These are phyloP conservation scores for Scalesia atractyloides DNA, from an alignment of 129 eudicot genomes.

Conservation along the genomic window DNA sequence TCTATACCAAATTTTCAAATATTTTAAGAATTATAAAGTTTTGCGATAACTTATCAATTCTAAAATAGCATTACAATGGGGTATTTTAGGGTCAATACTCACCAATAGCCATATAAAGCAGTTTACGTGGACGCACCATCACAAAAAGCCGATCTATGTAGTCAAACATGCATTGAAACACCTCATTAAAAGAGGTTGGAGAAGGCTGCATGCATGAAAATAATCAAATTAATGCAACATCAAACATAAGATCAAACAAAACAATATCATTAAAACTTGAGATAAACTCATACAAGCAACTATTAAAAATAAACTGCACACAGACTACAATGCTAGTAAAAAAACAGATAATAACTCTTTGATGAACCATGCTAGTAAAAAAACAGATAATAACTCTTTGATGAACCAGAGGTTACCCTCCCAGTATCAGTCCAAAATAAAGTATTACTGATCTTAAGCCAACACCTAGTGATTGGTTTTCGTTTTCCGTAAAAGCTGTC, in stretches of 20 bases:
- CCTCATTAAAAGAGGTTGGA: slow-evolving; percentile 95
- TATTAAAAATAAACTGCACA: neutral
- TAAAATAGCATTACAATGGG: slow-evolving; percentile 5
- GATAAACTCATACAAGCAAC: neutral
- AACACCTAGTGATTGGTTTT: neutral
- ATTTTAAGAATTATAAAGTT: neutral
- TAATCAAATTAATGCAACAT: neutral
- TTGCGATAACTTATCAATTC: slow-evolving; percentile 1
- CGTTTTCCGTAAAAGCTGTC: no score
- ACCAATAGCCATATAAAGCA: slow-evolving; percentile 70
- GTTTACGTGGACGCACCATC: slow-evolving; percentile 62
- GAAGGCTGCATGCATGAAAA: slow-evolving; percentile 74
- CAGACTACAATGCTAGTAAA: neutral
- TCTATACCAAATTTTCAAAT: slow-evolving; percentile 48
- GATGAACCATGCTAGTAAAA: neutral
- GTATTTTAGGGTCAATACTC: slow-evolving; percentile 17
- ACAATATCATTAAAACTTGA: neutral
- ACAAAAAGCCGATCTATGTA: slow-evolving; percentile 60
- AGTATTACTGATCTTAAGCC: neutral
- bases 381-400: neutral
- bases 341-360: neutral
- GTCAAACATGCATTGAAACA: slow-evolving; percentile 75
- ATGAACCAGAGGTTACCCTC: neutral
- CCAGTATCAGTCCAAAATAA: neutral
- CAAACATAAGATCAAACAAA: neutral